Percentiles rank a stretch among this genome's conserved stretches.
phyloP scores from a whole-genome alignment of 441 rosid species.

The Erodium moschatum region DNA sequence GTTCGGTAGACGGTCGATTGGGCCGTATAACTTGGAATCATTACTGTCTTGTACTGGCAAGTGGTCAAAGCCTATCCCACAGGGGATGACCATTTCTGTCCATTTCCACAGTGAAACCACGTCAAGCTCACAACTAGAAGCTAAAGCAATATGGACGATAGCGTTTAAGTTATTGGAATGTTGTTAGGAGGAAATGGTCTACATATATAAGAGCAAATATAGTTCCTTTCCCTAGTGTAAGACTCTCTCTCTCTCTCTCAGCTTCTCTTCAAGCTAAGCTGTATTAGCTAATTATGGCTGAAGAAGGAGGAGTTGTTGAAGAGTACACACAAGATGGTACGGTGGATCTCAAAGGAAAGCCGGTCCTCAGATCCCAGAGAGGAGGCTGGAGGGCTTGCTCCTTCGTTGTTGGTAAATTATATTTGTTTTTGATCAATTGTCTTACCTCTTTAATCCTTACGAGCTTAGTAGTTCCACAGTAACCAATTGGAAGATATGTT shows the following conservation, averaged over 20 bases:
- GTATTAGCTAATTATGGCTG: background rate
- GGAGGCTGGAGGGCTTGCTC: conserved; percentile 19
- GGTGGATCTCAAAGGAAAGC: conserved; percentile 18
- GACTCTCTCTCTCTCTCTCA: background rate
- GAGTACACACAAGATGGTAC: conserved; percentile 19
- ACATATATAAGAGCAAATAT: background rate
- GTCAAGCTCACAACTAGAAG: background rate
- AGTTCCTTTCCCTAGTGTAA: background rate
- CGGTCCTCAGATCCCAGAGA: conserved; percentile 12
- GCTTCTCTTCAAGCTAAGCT: background rate
- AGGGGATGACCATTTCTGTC: background rate
- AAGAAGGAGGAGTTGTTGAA: conserved; percentile 3
- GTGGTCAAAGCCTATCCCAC: background rate
- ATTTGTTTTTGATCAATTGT: too few species aligned
- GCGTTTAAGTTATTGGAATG: background rate
- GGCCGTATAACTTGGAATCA: background rate
- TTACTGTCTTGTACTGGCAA: background rate
- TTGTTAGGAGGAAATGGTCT: background rate
- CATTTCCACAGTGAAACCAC: background rate
- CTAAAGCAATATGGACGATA: background rate
- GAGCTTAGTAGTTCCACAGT: too few species aligned
- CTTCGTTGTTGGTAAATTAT: conserved; percentile 14
- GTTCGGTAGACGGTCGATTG: background rate
- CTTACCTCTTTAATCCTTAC: too few species aligned
- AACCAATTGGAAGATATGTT: too few species aligned